phyloP scores from a whole-genome alignment of 2,329 filamentous ascomycete species.

The Lasiodiplodia hormozganensis region DNA sequence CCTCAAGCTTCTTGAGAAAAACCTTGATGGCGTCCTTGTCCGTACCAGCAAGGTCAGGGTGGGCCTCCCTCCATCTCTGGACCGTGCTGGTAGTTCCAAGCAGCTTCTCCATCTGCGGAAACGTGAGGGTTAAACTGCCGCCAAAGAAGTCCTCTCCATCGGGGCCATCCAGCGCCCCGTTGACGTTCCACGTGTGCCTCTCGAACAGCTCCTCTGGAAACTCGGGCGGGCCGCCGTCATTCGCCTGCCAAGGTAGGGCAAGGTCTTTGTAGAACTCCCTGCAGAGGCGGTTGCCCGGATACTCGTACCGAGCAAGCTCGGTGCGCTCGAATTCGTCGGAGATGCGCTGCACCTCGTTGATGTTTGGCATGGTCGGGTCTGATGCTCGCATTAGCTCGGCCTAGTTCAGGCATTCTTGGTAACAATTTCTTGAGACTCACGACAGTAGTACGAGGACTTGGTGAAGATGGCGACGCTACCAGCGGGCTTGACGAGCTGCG shows the following conservation, averaged over 20 bases:
- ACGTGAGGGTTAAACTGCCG: conserved; percentile 31
- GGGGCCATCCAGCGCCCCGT: conserved; percentile 35
- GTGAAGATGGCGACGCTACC: conserved; percentile 63
- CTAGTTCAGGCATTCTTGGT: too few species aligned
- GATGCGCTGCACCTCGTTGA: conserved; percentile 49
- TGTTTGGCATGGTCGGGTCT: conserved; percentile 49
- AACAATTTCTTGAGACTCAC: neutral
- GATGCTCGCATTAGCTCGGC: neutral
- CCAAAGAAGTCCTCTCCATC: conserved; percentile 40
- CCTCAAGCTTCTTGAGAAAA: conserved; percentile 38
- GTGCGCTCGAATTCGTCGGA: conserved; percentile 49
- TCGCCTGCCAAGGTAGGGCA: conserved; percentile 58
- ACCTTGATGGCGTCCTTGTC: conserved; percentile 49
- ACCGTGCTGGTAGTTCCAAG: conserved; percentile 50
- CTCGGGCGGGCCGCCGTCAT: conserved; percentile 36
- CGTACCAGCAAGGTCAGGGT: conserved; percentile 51
- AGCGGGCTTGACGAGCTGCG: conserved; percentile 57
- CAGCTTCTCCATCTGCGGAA: conserved; percentile 48
- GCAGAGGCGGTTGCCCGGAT: conserved; percentile 53
- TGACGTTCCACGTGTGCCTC: conserved; percentile 53
- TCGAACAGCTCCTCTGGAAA: conserved; percentile 52
- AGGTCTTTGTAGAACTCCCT: conserved; percentile 53
- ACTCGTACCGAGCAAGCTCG: conserved; percentile 48
- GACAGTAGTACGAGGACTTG: conserved; percentile 26
- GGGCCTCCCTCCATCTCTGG: conserved; percentile 54